These are phyloP conservation scores for Linderniella brevidens DNA, from an alignment of 257 asterid genomes.

Conservation along the genomic window DNA sequence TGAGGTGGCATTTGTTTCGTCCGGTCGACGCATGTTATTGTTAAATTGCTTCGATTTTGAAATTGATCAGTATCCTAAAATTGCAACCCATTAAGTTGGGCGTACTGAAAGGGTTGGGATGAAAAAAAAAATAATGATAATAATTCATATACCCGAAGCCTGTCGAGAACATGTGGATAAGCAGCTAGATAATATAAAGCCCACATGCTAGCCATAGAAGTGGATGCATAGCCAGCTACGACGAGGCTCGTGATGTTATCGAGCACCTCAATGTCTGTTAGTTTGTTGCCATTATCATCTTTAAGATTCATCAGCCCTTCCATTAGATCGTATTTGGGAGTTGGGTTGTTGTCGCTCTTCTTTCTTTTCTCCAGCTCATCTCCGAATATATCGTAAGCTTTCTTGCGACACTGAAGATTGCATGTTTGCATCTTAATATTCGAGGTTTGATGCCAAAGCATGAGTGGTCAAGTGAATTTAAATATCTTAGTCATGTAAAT, in stretches of 20 bases:
- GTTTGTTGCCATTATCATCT: constrained; percentile 20
- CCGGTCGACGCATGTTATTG: too few relatives aligned
- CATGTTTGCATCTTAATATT: too few relatives aligned
- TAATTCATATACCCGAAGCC: constrained; percentile 19
- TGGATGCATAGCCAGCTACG: constrained; percentile 27
- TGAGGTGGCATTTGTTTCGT: too few relatives aligned
- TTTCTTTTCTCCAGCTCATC: constrained; percentile 35
- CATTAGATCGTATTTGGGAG: constrained; percentile 18
- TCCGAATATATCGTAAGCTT: constrained; percentile 16
- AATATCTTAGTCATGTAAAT: too few relatives aligned
- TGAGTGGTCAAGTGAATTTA: too few relatives aligned
- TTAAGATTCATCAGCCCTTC: constrained; percentile 23
- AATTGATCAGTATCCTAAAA: too few relatives aligned
- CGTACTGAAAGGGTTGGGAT: too few relatives aligned
- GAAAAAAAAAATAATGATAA: too few relatives aligned
- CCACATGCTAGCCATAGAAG: constrained; percentile 30
- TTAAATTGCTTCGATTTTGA: too few relatives aligned
- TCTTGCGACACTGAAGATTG: constrained; percentile 32
- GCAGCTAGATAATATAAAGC: constrained; percentile 25
- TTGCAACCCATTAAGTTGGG: too few relatives aligned
- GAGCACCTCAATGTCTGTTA: constrained; percentile 25
- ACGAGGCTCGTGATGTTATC: constrained; percentile 30
- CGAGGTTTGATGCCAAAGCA: too few relatives aligned
- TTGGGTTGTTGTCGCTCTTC: constrained; percentile 1
- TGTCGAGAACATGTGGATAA: constrained; percentile 24